Evolutionary conservation across 2,329 filamentous ascomycete genomes (phyloP), one percentile per base, ranked within the genome.

Genomic region (Pyrenochaeta sp.): DNA sequence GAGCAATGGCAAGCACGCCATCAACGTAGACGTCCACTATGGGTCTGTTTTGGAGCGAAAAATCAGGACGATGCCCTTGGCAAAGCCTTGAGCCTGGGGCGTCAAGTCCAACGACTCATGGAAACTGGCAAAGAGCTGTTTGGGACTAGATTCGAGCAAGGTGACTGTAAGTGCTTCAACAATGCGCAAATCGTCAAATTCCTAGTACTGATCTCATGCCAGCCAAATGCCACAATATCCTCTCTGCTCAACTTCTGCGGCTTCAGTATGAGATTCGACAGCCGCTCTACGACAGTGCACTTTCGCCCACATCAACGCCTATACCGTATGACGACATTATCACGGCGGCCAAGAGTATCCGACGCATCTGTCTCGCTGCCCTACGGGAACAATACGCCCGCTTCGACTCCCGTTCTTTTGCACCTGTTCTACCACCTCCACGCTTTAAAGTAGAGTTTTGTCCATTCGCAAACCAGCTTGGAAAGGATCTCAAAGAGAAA

Each of bases 371-470:
- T 33, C 59, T 73, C 2, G 55, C 60, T 14, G 70, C 72, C 1
- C 45, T 75, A 2, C 67, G 63, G 11, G 71, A 68, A 30, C 69
- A 71, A 52, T 64, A 65, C 40, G 51, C 57, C 3, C 71, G 70
- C 17, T 62, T 74, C 17, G 56, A 59, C 37, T 56, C 63, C 7
- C 63, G 60, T 2, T 52, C 54, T 1, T 55, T 57, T 7, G 48
- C 58, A 2, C 60, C 66, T 7, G 49, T 68, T 17, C 64, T 75
- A 3, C 71, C 72, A 32, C 71, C 68, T 20, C 72, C 72, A 17
- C 69, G 70, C 14, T 74, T 75, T 60, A 73, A 67, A 17, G 62
- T 75, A 7, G 57, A 67, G 7, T 72, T 69, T 49, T 75, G 72
- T 35, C 64, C 67, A 2, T 72, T 72, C 32, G 71, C 72, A 18